A percentile compares a stretch with the other conserved stretches of the same genome.
phyloP scores from a whole-genome alignment of 2,329 filamentous ascomycete genomes.

The Pyrenophora seminiperda region DNA sequence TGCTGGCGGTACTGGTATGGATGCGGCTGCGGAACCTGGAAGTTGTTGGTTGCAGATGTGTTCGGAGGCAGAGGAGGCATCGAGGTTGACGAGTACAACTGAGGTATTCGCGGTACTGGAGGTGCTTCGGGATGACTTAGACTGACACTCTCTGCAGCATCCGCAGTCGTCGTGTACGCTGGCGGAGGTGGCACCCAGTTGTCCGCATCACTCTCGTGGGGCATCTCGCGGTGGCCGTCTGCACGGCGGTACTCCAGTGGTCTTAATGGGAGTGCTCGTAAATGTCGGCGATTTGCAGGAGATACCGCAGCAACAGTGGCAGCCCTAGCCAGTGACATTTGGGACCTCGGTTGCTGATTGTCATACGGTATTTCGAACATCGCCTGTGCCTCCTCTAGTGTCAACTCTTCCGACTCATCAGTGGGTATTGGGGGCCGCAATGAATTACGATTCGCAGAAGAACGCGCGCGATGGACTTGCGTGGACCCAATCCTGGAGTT shows the following conservation, averaged over 20 bases:
- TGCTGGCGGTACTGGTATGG: conserved; percentile 27
- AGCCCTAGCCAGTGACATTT: conserved; percentile 47
- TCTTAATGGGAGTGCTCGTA: conserved; percentile 61
- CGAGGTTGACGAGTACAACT: conserved; percentile 10
- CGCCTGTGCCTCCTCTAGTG: conserved; percentile 43
- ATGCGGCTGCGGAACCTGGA: conserved; percentile 36
- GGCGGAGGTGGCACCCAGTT: conserved; percentile 88
- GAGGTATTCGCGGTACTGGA: conserved; percentile 25
- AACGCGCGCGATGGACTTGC: conserved; percentile 38
- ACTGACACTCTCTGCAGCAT: conserved; percentile 46
- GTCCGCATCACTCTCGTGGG: conserved; percentile 85
- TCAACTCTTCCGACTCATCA: conserved; percentile 43
- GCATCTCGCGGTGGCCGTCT: conserved; percentile 72
- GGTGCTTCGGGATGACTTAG: conserved; percentile 43
- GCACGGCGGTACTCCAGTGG: conserved; percentile 69
- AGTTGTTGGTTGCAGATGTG: conserved; percentile 29
- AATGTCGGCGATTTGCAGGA: conserved; percentile 70
- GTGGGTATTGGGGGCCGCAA: conserved; percentile 24
- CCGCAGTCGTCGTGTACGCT: conserved; percentile 71
- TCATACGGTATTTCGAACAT: conserved; percentile 49
- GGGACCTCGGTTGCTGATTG: conserved; percentile 48
- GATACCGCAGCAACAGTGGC: conserved; percentile 65
- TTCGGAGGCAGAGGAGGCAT: conserved; percentile 35
- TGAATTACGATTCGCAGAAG: conserved; percentile 30
- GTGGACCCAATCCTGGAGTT: conserved; percentile 34